Evolutionary conservation across 768 basidiomycete species (phyloP).

Genomic region (Calocybe indica): DNA sequence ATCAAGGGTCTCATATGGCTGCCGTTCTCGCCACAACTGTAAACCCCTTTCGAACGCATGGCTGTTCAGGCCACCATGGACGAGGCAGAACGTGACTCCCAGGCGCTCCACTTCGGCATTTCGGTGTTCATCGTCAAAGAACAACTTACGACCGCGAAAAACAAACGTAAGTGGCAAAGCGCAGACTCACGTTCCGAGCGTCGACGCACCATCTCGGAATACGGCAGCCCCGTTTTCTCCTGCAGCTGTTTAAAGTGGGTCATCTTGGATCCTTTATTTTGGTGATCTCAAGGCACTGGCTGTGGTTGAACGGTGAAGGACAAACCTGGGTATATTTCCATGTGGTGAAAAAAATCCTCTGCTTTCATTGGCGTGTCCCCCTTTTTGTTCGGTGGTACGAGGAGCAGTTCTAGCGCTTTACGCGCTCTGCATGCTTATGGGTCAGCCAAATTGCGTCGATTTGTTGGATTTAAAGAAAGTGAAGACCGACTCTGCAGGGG

Average conservation of each 20-base stretch:
- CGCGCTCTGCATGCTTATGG: constrained; percentile 48
- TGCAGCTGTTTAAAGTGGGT: constrained; percentile 75
- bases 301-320: neutral
- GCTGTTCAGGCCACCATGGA: constrained; percentile 53
- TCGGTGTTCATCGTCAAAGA: constrained; percentile 68
- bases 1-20: constrained; percentile 14
- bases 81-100: constrained; percentile 80
- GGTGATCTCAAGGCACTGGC: neutral
- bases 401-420: constrained; percentile 63
- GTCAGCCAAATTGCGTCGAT: neutral
- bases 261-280: constrained; percentile 64
- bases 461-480: neutral
- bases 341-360: constrained; percentile 57
- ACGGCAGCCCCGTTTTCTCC: constrained; percentile 68
- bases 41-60: constrained; percentile 69
- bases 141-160: constrained; percentile 31
- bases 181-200: neutral
- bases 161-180: neutral
- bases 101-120: constrained; percentile 59
- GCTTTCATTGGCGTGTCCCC: constrained; percentile 35
- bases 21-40: constrained; percentile 56
- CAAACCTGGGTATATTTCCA: constrained; percentile 70
- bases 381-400: constrained; percentile 34
- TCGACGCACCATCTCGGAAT: constrained; percentile 65
- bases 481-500: constrained; percentile 56